Conservation (phyloP, 129 eudicot genomes). For the Ambrosia artemisiifolia region DNA sequence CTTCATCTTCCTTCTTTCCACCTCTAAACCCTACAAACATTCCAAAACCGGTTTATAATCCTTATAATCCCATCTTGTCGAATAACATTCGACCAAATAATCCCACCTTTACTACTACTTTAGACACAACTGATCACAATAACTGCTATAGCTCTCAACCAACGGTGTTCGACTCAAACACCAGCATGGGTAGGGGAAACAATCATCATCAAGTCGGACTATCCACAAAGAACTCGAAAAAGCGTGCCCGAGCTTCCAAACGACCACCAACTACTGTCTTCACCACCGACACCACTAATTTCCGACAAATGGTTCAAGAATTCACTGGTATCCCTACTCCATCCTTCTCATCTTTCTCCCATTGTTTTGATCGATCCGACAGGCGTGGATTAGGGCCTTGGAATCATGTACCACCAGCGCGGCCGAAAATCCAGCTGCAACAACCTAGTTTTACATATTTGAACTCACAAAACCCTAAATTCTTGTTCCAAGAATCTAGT, state of each 20-base stretch:
- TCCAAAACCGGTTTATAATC: no score
- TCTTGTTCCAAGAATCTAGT: neutral
- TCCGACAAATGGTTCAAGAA: constrained; percentile 89
- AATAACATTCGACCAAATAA: neutral
- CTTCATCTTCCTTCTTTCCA: no score
- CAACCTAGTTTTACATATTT: constrained; percentile 14
- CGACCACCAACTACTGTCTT: constrained; percentile 88
- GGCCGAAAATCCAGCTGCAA: constrained; percentile 42
- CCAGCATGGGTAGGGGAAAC: neutral
- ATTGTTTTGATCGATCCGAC: constrained; percentile 48
- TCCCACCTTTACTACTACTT: neutral
- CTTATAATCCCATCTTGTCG: neutral
- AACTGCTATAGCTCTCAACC: neutral
- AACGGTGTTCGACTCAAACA: neutral
- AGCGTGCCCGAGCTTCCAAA: constrained; percentile 75
- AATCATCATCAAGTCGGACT: neutral
- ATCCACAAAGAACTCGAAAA: constrained; percentile 48
- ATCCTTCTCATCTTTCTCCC: constrained; percentile 53
- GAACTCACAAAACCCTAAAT: neutral
- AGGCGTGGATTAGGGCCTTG: constrained; percentile 35
- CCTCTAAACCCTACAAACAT: no score
- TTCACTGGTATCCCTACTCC: constrained; percentile 80
- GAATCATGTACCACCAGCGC: constrained; percentile 50
- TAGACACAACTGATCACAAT: neutral
- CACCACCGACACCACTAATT: constrained; percentile 73